These are phyloP conservation scores for Alternaria hordeiaustralica DNA, from an alignment of 2,329 filamentous ascomycete genomes.

Conservation along the genomic window DNA sequence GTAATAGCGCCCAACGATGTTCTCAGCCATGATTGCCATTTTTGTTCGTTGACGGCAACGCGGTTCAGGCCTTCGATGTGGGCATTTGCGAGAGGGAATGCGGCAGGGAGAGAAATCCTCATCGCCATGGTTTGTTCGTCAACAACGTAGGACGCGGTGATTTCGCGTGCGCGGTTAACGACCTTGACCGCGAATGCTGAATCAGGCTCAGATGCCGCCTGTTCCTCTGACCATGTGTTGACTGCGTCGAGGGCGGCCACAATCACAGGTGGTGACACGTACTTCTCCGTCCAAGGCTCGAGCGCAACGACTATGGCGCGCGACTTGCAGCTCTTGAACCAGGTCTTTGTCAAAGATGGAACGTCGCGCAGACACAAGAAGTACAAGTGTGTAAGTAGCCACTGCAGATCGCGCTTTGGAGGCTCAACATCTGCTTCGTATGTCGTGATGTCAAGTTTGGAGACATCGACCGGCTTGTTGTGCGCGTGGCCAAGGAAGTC, in stretches of 20 bases:
- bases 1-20: conserved; percentile 91
- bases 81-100: conserved; percentile 83
- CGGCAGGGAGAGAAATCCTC: conserved; percentile 77
- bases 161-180: conserved; percentile 72
- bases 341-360: conserved; percentile 78
- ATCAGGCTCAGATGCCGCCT: conserved; percentile 44
- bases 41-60: conserved; percentile 86
- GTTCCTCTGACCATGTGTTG: conserved; percentile 65
- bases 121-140: conserved; percentile 88
- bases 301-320: conserved; percentile 79
- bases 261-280: conserved; percentile 74
- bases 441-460: conserved; percentile 72
- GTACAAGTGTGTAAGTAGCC: conserved; percentile 84
- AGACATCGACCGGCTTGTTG: conserved; percentile 72
- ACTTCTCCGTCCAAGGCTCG: conserved; percentile 83
- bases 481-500: conserved; percentile 82
- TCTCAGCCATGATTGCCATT: conserved; percentile 90
- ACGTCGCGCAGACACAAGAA: conserved; percentile 80
- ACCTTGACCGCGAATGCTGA: conserved; percentile 72
- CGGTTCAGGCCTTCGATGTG: conserved; percentile 78
- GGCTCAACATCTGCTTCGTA: conserved; percentile 67
- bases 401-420: conserved; percentile 77
- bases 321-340: conserved; percentile 83
- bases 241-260: conserved; percentile 71
- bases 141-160: conserved; percentile 83